These are phyloP conservation scores for Penicillium sp. DNA, from an alignment of 2,329 filamentous ascomycete genomes.

Conservation along the genomic window DNA sequence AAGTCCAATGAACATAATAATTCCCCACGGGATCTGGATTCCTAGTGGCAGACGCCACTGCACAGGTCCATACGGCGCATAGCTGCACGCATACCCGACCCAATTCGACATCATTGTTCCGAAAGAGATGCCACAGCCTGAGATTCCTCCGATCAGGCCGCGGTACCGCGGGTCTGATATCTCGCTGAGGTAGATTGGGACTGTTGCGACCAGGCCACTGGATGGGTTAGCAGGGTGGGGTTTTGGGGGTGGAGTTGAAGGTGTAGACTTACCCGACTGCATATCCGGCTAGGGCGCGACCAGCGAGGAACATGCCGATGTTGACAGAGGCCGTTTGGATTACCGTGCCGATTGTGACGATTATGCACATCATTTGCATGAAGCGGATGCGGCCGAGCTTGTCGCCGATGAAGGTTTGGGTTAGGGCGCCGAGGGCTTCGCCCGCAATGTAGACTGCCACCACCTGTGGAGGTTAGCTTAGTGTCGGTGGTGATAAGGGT, in stretches of 20 bases:
- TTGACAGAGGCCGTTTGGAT: constrained; percentile 59
- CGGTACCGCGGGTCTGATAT: constrained; percentile 52
- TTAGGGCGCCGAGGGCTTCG: constrained; percentile 57
- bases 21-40: constrained; percentile 58
- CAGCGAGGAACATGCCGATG: constrained; percentile 57
- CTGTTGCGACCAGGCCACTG: constrained; percentile 53
- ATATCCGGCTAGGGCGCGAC: constrained; percentile 50
- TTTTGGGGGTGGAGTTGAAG: background rate
- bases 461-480: constrained; percentile 37
- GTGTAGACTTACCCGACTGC: constrained; percentile 45
- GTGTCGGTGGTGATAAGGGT: background rate
- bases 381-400: constrained; percentile 56
- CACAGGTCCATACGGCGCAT: constrained; percentile 53
- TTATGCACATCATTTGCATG: constrained; percentile 53
- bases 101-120: constrained; percentile 61
- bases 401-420: constrained; percentile 57
- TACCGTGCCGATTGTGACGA: constrained; percentile 56
- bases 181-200: constrained; percentile 59
- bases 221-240: background rate
- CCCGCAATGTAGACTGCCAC: constrained; percentile 62
- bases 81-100: constrained; percentile 58
- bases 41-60: constrained; percentile 60
- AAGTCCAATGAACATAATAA: constrained; percentile 57
- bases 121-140: constrained; percentile 57
- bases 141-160: constrained; percentile 57